Evolutionary conservation across 176 grass and related monocot species (phyloP).

Genomic region (Themeda triandra): DNA sequence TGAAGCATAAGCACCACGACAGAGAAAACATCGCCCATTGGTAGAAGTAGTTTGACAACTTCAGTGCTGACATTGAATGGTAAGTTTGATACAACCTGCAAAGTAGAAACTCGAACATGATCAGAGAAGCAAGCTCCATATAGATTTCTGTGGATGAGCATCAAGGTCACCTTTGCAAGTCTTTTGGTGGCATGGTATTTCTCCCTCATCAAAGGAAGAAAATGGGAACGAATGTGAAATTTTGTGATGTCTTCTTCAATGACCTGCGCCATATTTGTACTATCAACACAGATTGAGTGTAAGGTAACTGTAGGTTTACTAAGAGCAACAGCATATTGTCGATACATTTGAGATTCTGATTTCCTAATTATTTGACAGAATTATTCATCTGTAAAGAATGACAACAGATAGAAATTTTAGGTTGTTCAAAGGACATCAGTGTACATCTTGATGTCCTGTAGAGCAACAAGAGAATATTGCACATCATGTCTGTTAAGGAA

Average conservation of each 20-base stretch:
- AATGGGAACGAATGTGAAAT: slow-evolving; percentile 67
- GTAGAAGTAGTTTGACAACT: slow-evolving; percentile 87
- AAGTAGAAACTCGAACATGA: slow-evolving; percentile 15
- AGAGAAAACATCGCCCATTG: slow-evolving; percentile 95
- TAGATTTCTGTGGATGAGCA: neutral
- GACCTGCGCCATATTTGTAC: slow-evolving; percentile 42
- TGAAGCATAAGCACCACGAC: slow-evolving; percentile 86
- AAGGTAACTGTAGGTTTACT: neutral
- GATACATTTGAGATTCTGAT: neutral
- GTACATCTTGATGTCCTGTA: neutral
- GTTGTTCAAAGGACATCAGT: neutral
- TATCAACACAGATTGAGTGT: neutral
- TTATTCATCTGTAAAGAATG: neutral
- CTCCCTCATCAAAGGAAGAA: slow-evolving; percentile 70
- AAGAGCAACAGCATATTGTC: neutral
- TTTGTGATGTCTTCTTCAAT: slow-evolving; percentile 90
- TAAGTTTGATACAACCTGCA: slow-evolving; percentile 93
- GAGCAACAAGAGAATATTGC: neutral
- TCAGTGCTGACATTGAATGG: slow-evolving; percentile 98
- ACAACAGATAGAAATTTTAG: neutral
- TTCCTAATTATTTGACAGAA: neutral
- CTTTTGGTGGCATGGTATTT: slow-evolving; percentile 27
- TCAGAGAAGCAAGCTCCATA: slow-evolving; percentile 3
- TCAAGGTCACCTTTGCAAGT: slow-evolving; percentile 65
- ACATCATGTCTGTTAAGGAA: neutral